Conservation (phyloP, 345 rosid genomes). For the Arabidopsis arenosa region DNA sequence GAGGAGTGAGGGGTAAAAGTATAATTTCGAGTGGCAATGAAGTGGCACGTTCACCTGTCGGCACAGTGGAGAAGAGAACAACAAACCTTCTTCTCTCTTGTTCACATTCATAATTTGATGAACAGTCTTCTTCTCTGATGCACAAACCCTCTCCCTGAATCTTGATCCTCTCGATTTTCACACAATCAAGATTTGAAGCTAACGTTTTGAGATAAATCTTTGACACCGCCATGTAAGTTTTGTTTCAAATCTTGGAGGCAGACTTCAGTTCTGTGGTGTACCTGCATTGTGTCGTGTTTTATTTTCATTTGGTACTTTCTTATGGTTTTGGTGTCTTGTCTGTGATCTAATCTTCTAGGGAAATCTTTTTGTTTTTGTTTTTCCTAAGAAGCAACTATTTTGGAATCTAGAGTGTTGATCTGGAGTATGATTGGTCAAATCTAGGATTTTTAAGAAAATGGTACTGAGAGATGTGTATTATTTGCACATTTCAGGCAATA, state of each 20-base stretch:
- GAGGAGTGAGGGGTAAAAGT: constrained; percentile 40
- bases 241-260: constrained; percentile 33
- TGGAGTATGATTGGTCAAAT: constrained; percentile 17
- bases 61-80: constrained; percentile 44
- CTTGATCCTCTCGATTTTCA: constrained; percentile 22
- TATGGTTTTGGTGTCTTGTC: constrained; percentile 23
- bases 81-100: constrained; percentile 29
- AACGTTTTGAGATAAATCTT: constrained; percentile 3
- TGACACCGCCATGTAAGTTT: constrained; percentile 25
- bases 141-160: constrained; percentile 4
- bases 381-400: background rate
- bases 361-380: background rate
- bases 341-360: constrained; percentile 17
- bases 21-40: constrained; percentile 31
- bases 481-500: background rate
- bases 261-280: constrained; percentile 20
- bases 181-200: background rate
- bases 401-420: constrained; percentile 22
- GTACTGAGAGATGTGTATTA: constrained; percentile 9
- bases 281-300: constrained; percentile 10
- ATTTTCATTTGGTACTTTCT: background rate
- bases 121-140: constrained; percentile 36
- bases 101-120: constrained; percentile 36
- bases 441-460: background rate
- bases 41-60: constrained; percentile 49